Conservation (phyloP, 345 rosid genomes). For the Eutrema heterophyllum region DNA sequence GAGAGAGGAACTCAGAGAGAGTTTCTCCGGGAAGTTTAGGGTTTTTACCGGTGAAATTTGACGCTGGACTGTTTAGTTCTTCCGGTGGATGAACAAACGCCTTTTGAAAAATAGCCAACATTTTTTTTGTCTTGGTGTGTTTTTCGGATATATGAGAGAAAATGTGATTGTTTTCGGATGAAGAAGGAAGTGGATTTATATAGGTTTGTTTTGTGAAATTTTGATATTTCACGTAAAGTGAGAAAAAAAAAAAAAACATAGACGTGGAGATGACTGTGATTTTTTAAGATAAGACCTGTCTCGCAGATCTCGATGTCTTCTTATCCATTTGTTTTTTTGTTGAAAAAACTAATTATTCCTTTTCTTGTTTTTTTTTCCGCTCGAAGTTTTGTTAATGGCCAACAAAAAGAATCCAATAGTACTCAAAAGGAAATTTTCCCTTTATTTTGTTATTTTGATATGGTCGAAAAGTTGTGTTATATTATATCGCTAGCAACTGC, state of each 20-base stretch:
- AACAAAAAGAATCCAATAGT: slow-evolving; percentile 5
- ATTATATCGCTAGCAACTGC: no score
- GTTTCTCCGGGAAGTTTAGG: slow-evolving; percentile 72
- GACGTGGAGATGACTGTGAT: slow-evolving; percentile 24
- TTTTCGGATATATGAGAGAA: not conserved
- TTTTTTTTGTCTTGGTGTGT: slow-evolving; percentile 11
- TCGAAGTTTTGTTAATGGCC: slow-evolving; percentile 2
- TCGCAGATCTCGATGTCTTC: slow-evolving; percentile 27
- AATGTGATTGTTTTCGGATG: not conserved
- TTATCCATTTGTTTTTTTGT: slow-evolving; percentile 20
- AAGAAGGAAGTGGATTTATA: not conserved
- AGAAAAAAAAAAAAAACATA: not conserved
- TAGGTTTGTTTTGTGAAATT: not conserved
- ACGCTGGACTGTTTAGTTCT: slow-evolving; percentile 88
- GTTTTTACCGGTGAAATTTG: slow-evolving; percentile 34
- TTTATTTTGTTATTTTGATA: not conserved
- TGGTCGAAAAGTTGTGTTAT: no score
- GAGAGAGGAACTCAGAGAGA: slow-evolving; percentile 55
- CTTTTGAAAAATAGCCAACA: slow-evolving; percentile 92
- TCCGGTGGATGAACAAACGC: slow-evolving; percentile 78
- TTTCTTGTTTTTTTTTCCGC: not conserved
- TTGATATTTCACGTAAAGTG: not conserved
- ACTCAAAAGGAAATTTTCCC: not conserved
- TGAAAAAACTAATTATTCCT: not conserved
- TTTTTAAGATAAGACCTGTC: slow-evolving; percentile 37